Percentiles rank a stretch among this genome's conserved stretches.
These are phyloP conservation scores for Trifolium pratense DNA, from an alignment of 306 rosid species.

Conservation along the genomic window DNA sequence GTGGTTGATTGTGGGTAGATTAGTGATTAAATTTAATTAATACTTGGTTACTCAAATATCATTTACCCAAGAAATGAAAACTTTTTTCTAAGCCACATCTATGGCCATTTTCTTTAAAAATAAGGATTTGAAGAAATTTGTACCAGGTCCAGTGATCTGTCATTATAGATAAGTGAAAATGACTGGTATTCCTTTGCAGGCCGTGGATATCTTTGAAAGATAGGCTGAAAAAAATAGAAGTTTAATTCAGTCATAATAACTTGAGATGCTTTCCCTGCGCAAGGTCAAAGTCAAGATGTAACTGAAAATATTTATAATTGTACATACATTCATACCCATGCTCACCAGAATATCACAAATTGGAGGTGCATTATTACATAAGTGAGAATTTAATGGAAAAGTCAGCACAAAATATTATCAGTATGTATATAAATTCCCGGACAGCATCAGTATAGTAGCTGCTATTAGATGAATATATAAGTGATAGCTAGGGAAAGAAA, in stretches of 20 bases:
- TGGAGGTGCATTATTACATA: slow-evolving; percentile 13
- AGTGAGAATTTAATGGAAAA: slow-evolving; percentile 12
- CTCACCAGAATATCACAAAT: slow-evolving; percentile 22
- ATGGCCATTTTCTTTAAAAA: background rate
- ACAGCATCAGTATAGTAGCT: slow-evolving; percentile 30
- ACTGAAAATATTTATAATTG: slow-evolving; percentile 29
- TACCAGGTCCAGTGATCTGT: slow-evolving; percentile 93
- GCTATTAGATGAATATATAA: slow-evolving; percentile 16
- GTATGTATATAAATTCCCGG: slow-evolving; percentile 32
- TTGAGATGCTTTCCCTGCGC: slow-evolving; percentile 35
- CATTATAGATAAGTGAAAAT: slow-evolving; percentile 91
- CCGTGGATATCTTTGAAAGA: slow-evolving; percentile 96
- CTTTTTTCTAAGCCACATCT: background rate
- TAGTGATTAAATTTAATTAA: slow-evolving; percentile 2
- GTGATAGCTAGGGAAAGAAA: background rate
- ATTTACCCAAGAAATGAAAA: slow-evolving; percentile 7
- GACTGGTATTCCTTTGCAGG: slow-evolving; percentile 99
- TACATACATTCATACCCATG: slow-evolving; percentile 11
- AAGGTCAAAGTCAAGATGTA: slow-evolving; percentile 40
- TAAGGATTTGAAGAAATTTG: background rate
- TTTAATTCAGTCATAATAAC: slow-evolving; percentile 51
- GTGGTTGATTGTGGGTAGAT: slow-evolving; percentile 2
- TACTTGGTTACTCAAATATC: background rate
- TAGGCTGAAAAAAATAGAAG: slow-evolving; percentile 71
- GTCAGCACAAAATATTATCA: slow-evolving; percentile 10